Evolutionary conservation across 2,329 filamentous ascomycete species (phyloP).

Genomic region (Penicillium hordei): DNA sequence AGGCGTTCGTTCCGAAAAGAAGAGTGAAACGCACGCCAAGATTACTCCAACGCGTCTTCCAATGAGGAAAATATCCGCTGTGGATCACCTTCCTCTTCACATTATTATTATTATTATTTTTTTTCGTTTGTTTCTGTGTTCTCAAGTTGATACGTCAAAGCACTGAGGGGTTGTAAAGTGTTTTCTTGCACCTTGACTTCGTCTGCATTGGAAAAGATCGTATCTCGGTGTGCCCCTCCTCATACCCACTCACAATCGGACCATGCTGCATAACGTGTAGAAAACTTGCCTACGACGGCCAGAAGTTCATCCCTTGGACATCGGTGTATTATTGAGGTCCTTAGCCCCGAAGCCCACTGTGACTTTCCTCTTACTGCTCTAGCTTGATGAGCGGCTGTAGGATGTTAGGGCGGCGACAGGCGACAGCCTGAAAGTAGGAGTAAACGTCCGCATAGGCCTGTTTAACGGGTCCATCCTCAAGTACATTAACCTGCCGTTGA

Average conservation of each 20-base stretch:
- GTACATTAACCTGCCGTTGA: not conserved
- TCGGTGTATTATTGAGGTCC: not conserved
- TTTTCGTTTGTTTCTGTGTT: not conserved
- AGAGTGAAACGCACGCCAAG: not conserved
- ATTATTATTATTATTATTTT: too few relatives aligned
- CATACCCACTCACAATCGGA: not conserved
- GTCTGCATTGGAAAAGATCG: not conserved
- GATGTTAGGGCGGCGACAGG: not conserved
- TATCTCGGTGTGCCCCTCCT: too few relatives aligned
- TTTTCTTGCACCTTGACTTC: not conserved
- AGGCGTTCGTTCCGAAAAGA: not conserved
- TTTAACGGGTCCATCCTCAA: not conserved
- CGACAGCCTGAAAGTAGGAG: not conserved
- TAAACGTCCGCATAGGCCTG: not conserved
- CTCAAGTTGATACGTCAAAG: not conserved
- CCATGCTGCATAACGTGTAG: not conserved
- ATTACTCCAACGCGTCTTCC: not conserved
- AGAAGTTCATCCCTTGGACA: not conserved
- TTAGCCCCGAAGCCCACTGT: too few relatives aligned
- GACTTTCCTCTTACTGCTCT: not conserved
- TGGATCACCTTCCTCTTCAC: constrained; percentile 2
- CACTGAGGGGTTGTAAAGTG: not conserved
- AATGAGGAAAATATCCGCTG: not conserved
- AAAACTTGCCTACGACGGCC: not conserved
- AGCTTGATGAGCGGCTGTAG: not conserved